These are phyloP conservation scores for Calonectria hawksworthii DNA, from an alignment of 2,329 filamentous ascomycete genomes.

Conservation along the genomic window DNA sequence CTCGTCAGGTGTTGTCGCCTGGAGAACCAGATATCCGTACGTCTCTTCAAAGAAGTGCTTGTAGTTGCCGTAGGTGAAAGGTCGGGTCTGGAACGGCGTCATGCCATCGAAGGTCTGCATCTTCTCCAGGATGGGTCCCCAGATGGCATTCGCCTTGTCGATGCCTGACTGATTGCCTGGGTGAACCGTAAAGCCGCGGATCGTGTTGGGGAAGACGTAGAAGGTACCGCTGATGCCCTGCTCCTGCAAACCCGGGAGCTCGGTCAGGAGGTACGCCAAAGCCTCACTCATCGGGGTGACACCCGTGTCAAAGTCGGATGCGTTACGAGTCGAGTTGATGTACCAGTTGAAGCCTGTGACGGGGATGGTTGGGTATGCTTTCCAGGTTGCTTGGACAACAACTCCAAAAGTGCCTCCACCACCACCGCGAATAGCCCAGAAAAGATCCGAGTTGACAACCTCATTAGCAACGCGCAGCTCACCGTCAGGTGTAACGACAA, in stretches of 20 bases:
- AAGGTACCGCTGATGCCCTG: not conserved
- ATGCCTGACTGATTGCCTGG: not conserved
- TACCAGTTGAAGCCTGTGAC: conserved; percentile 18
- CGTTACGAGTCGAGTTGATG: conserved; percentile 12
- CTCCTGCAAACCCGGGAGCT: not conserved
- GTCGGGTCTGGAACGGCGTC: not conserved
- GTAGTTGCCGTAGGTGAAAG: not conserved
- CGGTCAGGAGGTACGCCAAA: not conserved
- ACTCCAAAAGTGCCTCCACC: conserved; percentile 3
- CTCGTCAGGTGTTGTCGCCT: not conserved
- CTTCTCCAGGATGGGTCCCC: not conserved
- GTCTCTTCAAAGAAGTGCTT: not conserved
- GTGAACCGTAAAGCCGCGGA: not conserved
- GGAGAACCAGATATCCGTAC: not conserved
- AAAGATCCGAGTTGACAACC: not conserved
- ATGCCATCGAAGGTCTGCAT: not conserved
- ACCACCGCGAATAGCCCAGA: conserved; percentile 1
- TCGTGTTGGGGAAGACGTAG: not conserved
- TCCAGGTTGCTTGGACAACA: conserved; percentile 13
- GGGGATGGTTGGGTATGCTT: not conserved
- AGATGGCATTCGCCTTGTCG: not conserved
- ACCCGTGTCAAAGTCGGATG: not conserved
- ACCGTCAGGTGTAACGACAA: not conserved
- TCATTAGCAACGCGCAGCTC: not conserved
- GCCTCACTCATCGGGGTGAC: not conserved